Evolutionary conservation across 2,329 filamentous ascomycete genomes (phyloP).

Genomic region (Xylaria sp.): DNA sequence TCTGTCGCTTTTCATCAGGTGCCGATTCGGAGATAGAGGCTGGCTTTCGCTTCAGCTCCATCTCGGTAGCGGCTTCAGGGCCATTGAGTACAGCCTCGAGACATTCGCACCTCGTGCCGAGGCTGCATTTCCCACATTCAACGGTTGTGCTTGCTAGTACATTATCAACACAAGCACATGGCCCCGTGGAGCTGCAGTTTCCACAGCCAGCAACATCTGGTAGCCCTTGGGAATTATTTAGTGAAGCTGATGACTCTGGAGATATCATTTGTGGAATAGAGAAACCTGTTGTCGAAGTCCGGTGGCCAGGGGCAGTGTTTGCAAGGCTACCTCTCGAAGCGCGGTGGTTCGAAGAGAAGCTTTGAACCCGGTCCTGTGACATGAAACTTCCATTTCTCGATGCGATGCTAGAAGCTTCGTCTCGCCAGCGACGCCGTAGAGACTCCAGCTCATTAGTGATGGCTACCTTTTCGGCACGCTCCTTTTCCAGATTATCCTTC

Average conservation of each 20-base stretch:
- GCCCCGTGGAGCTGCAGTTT: slow-evolving; percentile 63
- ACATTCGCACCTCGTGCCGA: slow-evolving; percentile 71
- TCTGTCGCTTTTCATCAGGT: slow-evolving; percentile 67
- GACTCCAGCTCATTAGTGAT: slow-evolving; percentile 46
- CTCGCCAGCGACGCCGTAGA: slow-evolving; percentile 43
- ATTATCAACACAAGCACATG: slow-evolving; percentile 70
- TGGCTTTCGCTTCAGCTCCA: slow-evolving; percentile 62
- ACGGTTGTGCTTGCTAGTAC: slow-evolving; percentile 64
- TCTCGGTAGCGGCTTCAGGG: slow-evolving; percentile 46
- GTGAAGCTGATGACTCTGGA: slow-evolving; percentile 53
- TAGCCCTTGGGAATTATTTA: slow-evolving; percentile 49
- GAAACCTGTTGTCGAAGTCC: slow-evolving; percentile 57
- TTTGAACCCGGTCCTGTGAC: slow-evolving; percentile 38
- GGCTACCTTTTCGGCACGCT: slow-evolving; percentile 61
- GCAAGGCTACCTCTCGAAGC: slow-evolving; percentile 46
- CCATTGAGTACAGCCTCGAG: slow-evolving; percentile 60
- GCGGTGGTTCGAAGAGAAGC: slow-evolving; percentile 45
- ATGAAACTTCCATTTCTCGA: slow-evolving; percentile 48
- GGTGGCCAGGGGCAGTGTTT: slow-evolving; percentile 44
- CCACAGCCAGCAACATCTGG: slow-evolving; percentile 62
- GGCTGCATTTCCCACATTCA: slow-evolving; percentile 74
- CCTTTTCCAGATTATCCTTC: slow-evolving; percentile 71
- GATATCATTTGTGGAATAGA: slow-evolving; percentile 69
- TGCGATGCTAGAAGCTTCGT: slow-evolving; percentile 41
- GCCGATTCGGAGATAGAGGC: slow-evolving; percentile 57